A percentile compares a stretch with the other conserved stretches of the same genome.
Evolutionary conservation across 768 basidiomycete genomes (phyloP).

Genomic region (Cyclocybe aegerita): DNA sequence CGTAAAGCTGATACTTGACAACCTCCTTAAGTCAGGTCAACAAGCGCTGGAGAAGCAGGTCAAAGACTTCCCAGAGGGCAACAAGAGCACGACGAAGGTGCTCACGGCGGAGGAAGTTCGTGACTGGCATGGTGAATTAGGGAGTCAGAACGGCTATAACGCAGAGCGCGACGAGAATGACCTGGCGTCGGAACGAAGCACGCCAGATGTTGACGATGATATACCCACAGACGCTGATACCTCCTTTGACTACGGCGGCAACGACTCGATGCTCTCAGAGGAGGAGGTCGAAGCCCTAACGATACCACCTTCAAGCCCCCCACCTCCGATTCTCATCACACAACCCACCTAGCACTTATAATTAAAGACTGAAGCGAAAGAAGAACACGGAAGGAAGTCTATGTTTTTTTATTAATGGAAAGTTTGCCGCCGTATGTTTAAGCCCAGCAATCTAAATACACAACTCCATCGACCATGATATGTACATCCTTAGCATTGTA

Average conservation of each 20-base stretch:
- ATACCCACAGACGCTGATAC: background rate
- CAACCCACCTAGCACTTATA: constrained; percentile 26
- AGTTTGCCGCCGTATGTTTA: too few relatives aligned
- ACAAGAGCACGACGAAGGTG: constrained; percentile 59
- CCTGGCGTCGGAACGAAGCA: constrained; percentile 20
- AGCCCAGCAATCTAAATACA: background rate
- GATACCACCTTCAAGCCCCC: constrained; percentile 29
- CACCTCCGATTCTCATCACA: constrained; percentile 37
- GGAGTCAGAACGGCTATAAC: constrained; percentile 19
- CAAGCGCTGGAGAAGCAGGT: constrained; percentile 60
- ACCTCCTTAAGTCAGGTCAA: constrained; percentile 55
- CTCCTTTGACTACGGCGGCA: constrained; percentile 15
- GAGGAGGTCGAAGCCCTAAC: constrained; percentile 44
- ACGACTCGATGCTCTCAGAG: constrained; percentile 28
- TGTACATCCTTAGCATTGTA: too few relatives aligned
- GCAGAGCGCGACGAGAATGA: constrained; percentile 27
- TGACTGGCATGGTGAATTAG: constrained; percentile 46
- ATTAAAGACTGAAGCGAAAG: too few relatives aligned
- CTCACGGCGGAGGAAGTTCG: constrained; percentile 72
- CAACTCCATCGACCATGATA: background rate
- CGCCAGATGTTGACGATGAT: constrained; percentile 1
- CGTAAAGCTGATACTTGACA: constrained; percentile 63
- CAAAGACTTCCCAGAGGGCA: constrained; percentile 47
- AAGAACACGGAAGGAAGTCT: too few relatives aligned
- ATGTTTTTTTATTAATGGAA: too few relatives aligned